Conservation (phyloP, 1,284 basidiomycete species). For the Microstroma glucosiphilum region DNA sequence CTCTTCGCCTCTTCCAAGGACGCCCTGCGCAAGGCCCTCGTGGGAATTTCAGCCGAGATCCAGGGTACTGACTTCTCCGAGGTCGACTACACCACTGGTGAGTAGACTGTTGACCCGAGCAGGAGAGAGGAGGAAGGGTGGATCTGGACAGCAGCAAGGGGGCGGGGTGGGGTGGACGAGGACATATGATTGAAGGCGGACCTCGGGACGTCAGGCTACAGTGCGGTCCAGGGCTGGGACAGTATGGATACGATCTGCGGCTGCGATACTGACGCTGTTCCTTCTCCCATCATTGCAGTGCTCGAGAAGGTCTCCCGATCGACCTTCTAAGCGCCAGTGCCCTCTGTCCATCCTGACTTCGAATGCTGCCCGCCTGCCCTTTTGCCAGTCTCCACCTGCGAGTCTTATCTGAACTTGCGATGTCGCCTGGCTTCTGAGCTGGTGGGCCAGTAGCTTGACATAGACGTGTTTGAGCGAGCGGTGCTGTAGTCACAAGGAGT, state of each 20-base stretch:
- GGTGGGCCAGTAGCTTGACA: too few species aligned
- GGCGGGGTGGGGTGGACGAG: not conserved
- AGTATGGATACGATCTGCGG: not conserved
- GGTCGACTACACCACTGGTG: slow-evolving; percentile 69
- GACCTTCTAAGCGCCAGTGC: slow-evolving; percentile 22
- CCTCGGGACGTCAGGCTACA: too few species aligned
- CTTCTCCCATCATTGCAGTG: slow-evolving; percentile 14
- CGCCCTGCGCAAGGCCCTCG: slow-evolving; percentile 65
- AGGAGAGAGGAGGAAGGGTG: too few species aligned
- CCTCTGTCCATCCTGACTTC: too few species aligned
- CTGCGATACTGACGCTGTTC: not conserved
- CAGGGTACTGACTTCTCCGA: slow-evolving; percentile 81
- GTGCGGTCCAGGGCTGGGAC: not conserved
- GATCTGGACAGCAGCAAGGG: not conserved
- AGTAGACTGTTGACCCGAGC: slow-evolving; percentile 48
- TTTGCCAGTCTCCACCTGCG: too few species aligned
- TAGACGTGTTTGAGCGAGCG: too few species aligned
- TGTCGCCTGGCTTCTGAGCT: too few species aligned
- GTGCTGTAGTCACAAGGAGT: too few species aligned
- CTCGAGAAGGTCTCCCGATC: slow-evolving; percentile 31
- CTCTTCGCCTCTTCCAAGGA: slow-evolving; percentile 86
- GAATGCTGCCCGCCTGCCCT: too few species aligned
- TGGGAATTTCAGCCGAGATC: slow-evolving; percentile 70
- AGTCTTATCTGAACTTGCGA: too few species aligned
- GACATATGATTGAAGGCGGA: too few species aligned